These are phyloP conservation scores for Teunomyces stri DNA, from an alignment of 805 yeast species.

Conservation along the genomic window DNA sequence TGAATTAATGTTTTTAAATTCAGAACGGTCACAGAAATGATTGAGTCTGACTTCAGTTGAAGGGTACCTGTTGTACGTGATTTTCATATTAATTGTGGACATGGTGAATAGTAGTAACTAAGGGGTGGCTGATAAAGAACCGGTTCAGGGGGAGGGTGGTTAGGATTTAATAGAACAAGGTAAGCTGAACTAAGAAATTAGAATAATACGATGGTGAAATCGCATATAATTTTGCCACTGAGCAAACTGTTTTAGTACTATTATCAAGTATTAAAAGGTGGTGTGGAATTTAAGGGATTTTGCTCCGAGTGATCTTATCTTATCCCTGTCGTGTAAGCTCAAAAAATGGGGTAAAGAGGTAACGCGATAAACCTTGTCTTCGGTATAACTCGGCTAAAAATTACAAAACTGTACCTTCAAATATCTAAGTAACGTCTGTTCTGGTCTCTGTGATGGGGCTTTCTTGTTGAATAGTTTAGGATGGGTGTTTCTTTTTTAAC, in stretches of 20 bases:
- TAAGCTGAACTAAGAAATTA: not conserved
- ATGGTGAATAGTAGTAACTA: not conserved
- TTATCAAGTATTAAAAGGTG: not conserved
- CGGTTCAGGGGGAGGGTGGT: not conserved
- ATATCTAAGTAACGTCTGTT: not conserved
- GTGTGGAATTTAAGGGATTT: slow-evolving; percentile 1
- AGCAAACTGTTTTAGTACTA: not conserved
- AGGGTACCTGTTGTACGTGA: slow-evolving; percentile 3
- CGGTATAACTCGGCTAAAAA: not conserved
- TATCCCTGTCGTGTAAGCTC: slow-evolving; percentile 1
- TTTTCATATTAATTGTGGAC: slow-evolving; percentile 4
- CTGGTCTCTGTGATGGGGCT: too few species aligned
- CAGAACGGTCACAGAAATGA: not conserved
- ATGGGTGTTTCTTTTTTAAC: too few species aligned
- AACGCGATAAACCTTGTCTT: not conserved
- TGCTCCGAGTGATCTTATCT: slow-evolving; percentile 2
- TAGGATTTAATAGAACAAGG: not conserved
- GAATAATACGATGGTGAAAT: not conserved
- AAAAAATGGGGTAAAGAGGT: slow-evolving; percentile 3
- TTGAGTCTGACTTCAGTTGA: not conserved
- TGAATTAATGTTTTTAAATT: not conserved
- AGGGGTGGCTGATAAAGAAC: not conserved
- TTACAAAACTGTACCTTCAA: not conserved
- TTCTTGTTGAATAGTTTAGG: too few species aligned
- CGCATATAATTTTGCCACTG: not conserved